Evolutionary conservation across 805 yeast genomes (phyloP).

Genomic region (Candida methanosorbosa): DNA sequence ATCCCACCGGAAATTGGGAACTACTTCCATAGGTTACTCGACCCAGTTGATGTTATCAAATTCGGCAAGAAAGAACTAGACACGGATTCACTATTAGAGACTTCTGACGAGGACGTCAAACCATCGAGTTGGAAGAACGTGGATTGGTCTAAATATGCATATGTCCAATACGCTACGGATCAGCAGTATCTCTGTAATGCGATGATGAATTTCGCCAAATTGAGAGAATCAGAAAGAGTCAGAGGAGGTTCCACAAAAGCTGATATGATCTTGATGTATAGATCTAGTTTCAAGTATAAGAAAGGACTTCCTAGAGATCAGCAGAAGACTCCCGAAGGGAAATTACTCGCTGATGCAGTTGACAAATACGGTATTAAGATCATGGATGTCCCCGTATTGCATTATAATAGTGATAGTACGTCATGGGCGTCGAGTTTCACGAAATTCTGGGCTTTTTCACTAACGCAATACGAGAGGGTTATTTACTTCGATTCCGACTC

Average conservation of each 20-base stretch:
- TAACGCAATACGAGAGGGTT: slow-evolving; percentile 40
- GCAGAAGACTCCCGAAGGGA: slow-evolving; percentile 4
- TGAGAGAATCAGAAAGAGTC: slow-evolving; percentile 18
- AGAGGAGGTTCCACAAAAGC: slow-evolving; percentile 24
- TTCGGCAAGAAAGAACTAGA: too few species aligned
- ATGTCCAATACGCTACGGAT: slow-evolving; percentile 54
- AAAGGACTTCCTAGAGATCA: neutral
- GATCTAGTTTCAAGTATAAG: slow-evolving; percentile 13
- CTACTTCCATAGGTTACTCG: neutral
- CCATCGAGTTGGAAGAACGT: too few species aligned
- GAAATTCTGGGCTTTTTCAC: slow-evolving; percentile 44
- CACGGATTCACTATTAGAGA: too few species aligned
- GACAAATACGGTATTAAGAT: slow-evolving; percentile 19
- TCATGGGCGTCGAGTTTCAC: slow-evolving; percentile 47
- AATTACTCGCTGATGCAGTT: slow-evolving; percentile 3
- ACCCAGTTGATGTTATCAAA: too few species aligned
- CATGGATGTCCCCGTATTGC: slow-evolving; percentile 16
- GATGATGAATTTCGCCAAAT: slow-evolving; percentile 34
- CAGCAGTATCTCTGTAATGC: slow-evolving; percentile 42
- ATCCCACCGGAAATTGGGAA: neutral
- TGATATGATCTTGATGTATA: slow-evolving; percentile 36
- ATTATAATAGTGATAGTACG: slow-evolving; percentile 13
- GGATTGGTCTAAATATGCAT: slow-evolving; percentile 40
- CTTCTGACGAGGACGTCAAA: too few species aligned
- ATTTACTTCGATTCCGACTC: slow-evolving; percentile 56